Conservation (phyloP, 2,329 filamentous ascomycete genomes). For the Albifimbria verrucaria region DNA sequence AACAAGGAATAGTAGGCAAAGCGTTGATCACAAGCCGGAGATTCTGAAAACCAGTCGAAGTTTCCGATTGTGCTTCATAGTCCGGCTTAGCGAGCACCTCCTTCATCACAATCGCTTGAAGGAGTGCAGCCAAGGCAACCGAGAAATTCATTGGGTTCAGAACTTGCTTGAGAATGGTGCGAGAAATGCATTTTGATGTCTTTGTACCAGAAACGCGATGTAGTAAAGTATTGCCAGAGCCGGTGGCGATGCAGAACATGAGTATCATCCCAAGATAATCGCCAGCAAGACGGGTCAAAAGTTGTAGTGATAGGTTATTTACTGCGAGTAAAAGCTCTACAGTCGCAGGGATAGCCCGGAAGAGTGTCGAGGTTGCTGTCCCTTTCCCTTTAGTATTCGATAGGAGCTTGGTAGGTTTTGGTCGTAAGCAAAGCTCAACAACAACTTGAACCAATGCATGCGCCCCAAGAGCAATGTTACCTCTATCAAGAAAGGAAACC, state of each 20-base stretch:
- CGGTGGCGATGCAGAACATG: neutral
- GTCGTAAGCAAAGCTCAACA: neutral
- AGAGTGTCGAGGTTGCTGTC: neutral
- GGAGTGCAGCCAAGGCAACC: neutral
- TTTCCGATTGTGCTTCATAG: neutral
- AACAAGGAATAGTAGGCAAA: neutral
- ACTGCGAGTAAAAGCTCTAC: neutral
- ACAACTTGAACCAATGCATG: neutral
- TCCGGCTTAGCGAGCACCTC: neutral
- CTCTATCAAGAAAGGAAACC: neutral
- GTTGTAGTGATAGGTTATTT: neutral
- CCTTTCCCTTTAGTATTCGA: neutral
- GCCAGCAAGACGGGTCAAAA: neutral
- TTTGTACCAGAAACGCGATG: neutral
- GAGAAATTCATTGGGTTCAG: neutral
- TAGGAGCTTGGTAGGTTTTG: neutral
- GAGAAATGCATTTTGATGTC: neutral
- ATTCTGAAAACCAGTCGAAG: neutral
- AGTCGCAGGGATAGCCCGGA: neutral
- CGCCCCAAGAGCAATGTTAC: neutral
- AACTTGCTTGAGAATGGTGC: neutral
- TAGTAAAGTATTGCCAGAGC: neutral
- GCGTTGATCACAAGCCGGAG: neutral
- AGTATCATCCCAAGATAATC: neutral
- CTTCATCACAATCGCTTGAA: neutral